Conservation (phyloP, 2,329 filamentous ascomycete species). For the Stachybotrys chartarum region DNA sequence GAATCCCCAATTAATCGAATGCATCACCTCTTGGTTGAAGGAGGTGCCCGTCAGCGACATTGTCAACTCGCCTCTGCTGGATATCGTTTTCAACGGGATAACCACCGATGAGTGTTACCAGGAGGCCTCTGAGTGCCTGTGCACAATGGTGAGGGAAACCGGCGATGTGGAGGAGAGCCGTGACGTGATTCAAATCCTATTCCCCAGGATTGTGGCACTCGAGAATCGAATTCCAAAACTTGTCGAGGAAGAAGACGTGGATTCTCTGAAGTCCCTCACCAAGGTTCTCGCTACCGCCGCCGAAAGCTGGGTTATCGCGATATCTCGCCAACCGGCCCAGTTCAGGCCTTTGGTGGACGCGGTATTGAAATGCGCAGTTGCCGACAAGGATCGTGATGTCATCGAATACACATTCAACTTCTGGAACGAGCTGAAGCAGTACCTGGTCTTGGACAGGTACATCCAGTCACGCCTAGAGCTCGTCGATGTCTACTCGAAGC, state of each 20-base stretch:
- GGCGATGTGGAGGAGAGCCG: slow-evolving; percentile 88
- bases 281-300: slow-evolving; percentile 88
- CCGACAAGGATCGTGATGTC: slow-evolving; percentile 83
- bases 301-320: slow-evolving; percentile 87
- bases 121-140: slow-evolving; percentile 85
- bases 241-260: slow-evolving; percentile 74
- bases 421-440: slow-evolving; percentile 98
- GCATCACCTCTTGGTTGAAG: slow-evolving; percentile 92
- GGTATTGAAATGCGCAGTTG: slow-evolving; percentile 82
- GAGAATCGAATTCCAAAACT: slow-evolving; percentile 68
- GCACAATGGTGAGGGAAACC: slow-evolving; percentile 86
- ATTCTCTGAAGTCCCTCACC: slow-evolving; percentile 81
- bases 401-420: slow-evolving; percentile 93
- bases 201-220: slow-evolving; percentile 72
- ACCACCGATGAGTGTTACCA: slow-evolving; percentile 73
- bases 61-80: slow-evolving; percentile 77
- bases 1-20: slow-evolving; percentile 88
- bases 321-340: slow-evolving; percentile 73
- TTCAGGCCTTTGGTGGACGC: slow-evolving; percentile 84
- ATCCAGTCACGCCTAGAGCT: slow-evolving; percentile 71
- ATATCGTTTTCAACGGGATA: slow-evolving; percentile 72
- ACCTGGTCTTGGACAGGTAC: slow-evolving; percentile 85
- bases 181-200: slow-evolving; percentile 71
- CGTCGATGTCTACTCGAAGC: slow-evolving; percentile 74
- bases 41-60: slow-evolving; percentile 82